Evolutionary conservation across 768 basidiomycete genomes (phyloP), one percentile per base, ranked within the genome.

Genomic region (Hypholoma fasciculare): DNA sequence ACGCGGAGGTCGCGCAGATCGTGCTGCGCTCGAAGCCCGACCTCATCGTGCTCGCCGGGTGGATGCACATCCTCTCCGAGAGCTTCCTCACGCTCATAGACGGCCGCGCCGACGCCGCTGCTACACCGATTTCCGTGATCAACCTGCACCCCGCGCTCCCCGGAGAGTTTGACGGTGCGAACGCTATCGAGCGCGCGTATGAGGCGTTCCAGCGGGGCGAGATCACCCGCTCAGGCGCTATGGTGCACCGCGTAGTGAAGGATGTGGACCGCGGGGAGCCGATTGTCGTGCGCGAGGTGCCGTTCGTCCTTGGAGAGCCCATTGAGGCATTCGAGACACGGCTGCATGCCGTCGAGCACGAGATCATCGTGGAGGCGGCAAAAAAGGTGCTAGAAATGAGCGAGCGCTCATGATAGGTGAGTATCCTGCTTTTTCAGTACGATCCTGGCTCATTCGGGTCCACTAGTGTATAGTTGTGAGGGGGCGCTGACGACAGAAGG

Each of bases 131-230:
- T 2, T 88, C 93, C 0, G 91, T 97, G 61, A 96, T 99, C 77
- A 99, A 98, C 69, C 78, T 99, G 4, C 97, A 98, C 66, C 97
- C 97, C 7, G 97, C 97, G 4, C 76, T 99, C 2, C 96, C 96
- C 0, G 94, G 95, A 2, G 86, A 89, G n/a, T 99, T 99, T 65
- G 95, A 97, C 64, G 97, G 97, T 5, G 87, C 92, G n/a, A 83
- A 92, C 65, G 94, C 96, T 1, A 90, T 98, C 54, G 85, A 90
- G 61, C 78, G 96, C 11, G 94, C 96, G 3, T 95, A 85, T 67
- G 92, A 93, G 61, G 95, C 94, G 0, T 97, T 92, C 69, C 82
- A 90, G 67, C 82, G 78, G 55, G 92, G 93, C 0, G 89, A 96
- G 69, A 88, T 96, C 48, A 76, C 78, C 34, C 78, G 81, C 57